These are phyloP conservation scores for Saccharomycopsis sp. DNA, from an alignment of 805 yeast species.

Conservation along the genomic window DNA sequence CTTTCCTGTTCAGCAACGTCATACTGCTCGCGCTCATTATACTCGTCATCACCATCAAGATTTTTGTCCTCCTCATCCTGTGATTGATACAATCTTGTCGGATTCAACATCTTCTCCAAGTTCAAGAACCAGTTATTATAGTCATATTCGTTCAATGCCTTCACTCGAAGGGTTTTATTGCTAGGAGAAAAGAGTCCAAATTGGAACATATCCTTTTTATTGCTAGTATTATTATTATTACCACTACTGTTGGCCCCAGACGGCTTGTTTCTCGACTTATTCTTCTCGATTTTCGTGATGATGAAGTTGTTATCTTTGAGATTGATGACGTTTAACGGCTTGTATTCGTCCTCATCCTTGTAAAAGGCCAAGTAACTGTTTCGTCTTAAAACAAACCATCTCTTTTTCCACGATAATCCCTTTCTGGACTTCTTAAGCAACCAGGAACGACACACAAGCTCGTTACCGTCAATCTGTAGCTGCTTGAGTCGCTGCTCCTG, in stretches of 20 bases:
- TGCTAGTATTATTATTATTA: not conserved
- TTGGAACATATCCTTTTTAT: constrained; percentile 15
- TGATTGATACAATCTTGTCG: constrained; percentile 16
- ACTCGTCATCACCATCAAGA: constrained; percentile 4
- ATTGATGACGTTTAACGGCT: constrained; percentile 18
- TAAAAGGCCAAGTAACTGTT: constrained; percentile 17
- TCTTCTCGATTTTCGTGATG: constrained; percentile 16
- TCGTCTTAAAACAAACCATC: constrained; percentile 20
- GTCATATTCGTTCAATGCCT: constrained; percentile 22
- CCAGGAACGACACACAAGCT: constrained; percentile 18
- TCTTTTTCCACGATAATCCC: constrained; percentile 18
- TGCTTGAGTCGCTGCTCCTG: not conserved
- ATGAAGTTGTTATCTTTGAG: constrained; percentile 15
- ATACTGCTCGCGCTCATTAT: constrained; percentile 11
- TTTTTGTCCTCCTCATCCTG: constrained; percentile 20
- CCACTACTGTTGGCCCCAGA: not conserved
- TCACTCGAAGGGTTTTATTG: constrained; percentile 22
- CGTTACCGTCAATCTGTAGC: constrained; percentile 19
- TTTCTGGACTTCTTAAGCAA: constrained; percentile 11
- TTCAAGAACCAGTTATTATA: constrained; percentile 24
- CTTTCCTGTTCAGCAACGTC: not conserved
- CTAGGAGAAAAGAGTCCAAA: constrained; percentile 21
- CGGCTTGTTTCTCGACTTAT: not conserved
- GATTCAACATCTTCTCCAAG: constrained; percentile 15
- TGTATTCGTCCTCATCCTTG: constrained; percentile 20